Conservation (phyloP, 148 eudicot genomes). For the Limonium bicolor region DNA sequence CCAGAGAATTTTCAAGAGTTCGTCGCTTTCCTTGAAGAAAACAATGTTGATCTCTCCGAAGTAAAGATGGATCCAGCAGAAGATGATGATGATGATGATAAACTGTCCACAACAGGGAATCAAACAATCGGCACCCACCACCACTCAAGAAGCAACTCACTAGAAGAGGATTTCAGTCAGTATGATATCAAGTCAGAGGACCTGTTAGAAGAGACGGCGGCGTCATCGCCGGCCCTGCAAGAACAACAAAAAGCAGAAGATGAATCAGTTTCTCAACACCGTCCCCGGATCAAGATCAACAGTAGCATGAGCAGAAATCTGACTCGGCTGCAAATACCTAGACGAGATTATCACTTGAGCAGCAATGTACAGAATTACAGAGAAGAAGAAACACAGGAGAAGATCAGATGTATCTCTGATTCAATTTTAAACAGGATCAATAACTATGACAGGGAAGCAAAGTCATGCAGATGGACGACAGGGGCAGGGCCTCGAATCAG, state of each 20-base stretch:
- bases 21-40: conserved; percentile 49
- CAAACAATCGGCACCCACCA: no score
- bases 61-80: conserved; percentile 82
- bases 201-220: conserved; percentile 16
- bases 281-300: conserved; percentile 11
- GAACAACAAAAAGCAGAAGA: no score
- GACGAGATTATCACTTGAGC: conserved; percentile 24
- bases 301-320: conserved; percentile 15
- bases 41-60: conserved; percentile 60
- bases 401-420: conserved; percentile 26
- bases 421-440: conserved; percentile 45
- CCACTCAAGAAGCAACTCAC: conserved; percentile 46
- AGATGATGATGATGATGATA: conserved; percentile 52
- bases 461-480: conserved; percentile 82
- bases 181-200: conserved; percentile 10
- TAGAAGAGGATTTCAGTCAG: conserved; percentile 45
- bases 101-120: no score
- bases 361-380: conserved; percentile 18
- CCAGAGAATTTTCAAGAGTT: conserved; percentile 82
- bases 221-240: conserved; percentile 13
- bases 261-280: conserved; percentile 1
- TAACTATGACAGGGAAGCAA: conserved; percentile 55
- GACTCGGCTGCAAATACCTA: conserved; percentile 41
- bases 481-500: conserved; percentile 97
- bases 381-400: conserved; percentile 8